Conservation (phyloP, 805 yeast genomes). For the Candida rishiriensis region DNA sequence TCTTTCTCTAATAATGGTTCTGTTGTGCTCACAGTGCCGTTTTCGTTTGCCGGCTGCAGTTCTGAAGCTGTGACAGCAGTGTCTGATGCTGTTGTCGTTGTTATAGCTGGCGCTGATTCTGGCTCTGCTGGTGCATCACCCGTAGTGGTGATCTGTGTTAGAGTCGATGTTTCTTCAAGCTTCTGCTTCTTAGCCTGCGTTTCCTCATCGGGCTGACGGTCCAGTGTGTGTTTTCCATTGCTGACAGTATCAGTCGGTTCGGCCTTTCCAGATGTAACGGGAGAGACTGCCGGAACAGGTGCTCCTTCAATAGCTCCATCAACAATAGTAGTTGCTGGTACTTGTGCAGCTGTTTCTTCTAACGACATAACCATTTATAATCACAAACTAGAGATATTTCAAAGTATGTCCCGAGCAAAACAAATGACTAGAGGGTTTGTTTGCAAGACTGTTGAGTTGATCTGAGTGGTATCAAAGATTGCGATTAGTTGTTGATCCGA, state of each 20-base stretch:
- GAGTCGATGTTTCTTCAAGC: not conserved
- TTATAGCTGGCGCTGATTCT: too few species aligned
- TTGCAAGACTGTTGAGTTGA: too few species aligned
- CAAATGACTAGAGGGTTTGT: not conserved
- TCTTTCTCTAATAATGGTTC: not conserved
- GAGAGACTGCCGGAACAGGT: too few species aligned
- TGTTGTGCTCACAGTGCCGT: not conserved
- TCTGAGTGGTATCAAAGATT: too few species aligned
- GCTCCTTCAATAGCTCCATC: too few species aligned
- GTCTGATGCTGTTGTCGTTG: not conserved
- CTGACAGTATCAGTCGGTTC: too few species aligned
- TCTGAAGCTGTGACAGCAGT: not conserved
- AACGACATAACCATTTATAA: slow-evolving; percentile 24
- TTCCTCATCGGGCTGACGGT: slow-evolving; percentile 3
- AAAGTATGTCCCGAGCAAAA: not conserved
- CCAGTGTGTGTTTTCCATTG: too few species aligned
- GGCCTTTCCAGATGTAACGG: too few species aligned
- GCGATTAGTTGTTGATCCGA: too few species aligned
- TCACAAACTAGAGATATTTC: too few species aligned
- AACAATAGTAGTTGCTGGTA: slow-evolving; percentile 6
- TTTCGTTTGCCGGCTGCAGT: not conserved
- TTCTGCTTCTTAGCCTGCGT: slow-evolving; percentile 1
- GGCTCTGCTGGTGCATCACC: too few species aligned
- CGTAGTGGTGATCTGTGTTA: too few species aligned
- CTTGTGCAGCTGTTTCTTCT: slow-evolving; percentile 20